These are phyloP conservation scores for Nakazawaea holstii DNA, from an alignment of 805 yeast genomes.

Conservation along the genomic window DNA sequence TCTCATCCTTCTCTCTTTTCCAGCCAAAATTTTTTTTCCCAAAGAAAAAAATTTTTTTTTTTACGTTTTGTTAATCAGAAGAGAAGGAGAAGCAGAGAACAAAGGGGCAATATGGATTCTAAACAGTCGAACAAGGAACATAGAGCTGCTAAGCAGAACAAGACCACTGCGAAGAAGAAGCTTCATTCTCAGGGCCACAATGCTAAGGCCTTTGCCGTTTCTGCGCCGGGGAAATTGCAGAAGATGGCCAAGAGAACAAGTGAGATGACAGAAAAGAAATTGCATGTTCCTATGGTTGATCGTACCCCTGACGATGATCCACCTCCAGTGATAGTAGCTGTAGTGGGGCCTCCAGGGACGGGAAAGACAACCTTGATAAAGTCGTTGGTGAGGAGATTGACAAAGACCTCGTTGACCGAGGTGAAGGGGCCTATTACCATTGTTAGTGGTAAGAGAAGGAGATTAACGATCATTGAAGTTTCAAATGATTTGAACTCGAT, in stretches of 20 bases:
- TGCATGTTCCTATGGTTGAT: constrained; percentile 97
- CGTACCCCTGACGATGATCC: constrained; percentile 97
- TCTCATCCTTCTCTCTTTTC: no score
- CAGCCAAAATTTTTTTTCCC: no score
- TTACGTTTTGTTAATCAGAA: no score
- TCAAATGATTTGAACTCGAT: constrained; percentile 89
- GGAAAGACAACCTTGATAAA: constrained; percentile 93
- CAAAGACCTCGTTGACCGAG: constrained; percentile 82
- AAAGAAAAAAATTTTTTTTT: no score
- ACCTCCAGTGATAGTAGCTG: constrained; percentile 93
- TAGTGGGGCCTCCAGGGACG: constrained; percentile 98
- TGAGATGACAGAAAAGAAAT: constrained; percentile 75
- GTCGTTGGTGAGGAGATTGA: constrained; percentile 78
- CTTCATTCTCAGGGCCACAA: constrained; percentile 82
- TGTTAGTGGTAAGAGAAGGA: constrained; percentile 89
- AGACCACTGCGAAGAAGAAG: constrained; percentile 80
- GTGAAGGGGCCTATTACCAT: constrained; percentile 95
- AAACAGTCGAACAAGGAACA: constrained; percentile 67
- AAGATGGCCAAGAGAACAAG: constrained; percentile 78
- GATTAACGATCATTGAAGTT: constrained; percentile 91
- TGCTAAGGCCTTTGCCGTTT: constrained; percentile 78
- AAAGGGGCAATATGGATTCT: constrained; percentile 16
- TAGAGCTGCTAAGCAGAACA: constrained; percentile 22
- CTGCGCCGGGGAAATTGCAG: constrained; percentile 83
- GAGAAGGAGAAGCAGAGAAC: no score